phyloP scores from a whole-genome alignment of 208 protist species.

The Leptomonas seymouri region DNA sequence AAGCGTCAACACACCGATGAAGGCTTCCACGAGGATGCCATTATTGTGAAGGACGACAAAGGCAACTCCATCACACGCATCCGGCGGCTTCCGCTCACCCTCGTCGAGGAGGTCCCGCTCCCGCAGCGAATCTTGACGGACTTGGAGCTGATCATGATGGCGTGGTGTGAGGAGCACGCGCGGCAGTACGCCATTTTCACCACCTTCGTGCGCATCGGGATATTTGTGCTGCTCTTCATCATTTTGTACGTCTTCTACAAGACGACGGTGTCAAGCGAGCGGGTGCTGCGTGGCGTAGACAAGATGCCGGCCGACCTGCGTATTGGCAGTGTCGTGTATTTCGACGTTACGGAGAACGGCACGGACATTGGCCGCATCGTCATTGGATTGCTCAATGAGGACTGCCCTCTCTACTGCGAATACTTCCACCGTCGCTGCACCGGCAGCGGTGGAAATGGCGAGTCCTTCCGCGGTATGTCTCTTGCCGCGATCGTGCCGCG shows the following conservation, averaged over 20 bases:
- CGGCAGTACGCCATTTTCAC: conserved; percentile 78
- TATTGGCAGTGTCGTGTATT: conserved; percentile 90
- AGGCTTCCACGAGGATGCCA: conserved; percentile 56
- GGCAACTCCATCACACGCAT: conserved; percentile 74
- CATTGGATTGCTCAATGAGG: conserved; percentile 86
- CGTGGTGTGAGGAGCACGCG: conserved; percentile 89
- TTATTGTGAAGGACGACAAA: conserved; percentile 66
- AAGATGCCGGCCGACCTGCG: conserved; percentile 84
- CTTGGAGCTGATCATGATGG: conserved; percentile 88
- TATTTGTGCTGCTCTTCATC: conserved; percentile 76
- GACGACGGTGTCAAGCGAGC: conserved; percentile 78
- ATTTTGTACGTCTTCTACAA: conserved; percentile 87
- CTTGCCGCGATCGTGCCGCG: conserved; percentile 75
- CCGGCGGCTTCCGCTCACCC: conserved; percentile 66
- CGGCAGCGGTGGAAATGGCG: conserved; percentile 64
- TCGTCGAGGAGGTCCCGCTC: conserved; percentile 85
- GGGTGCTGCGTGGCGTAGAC: conserved; percentile 78
- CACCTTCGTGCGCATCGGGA: conserved; percentile 52
- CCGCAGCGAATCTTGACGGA: conserved; percentile 79
- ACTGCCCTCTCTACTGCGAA: conserved; percentile 90
- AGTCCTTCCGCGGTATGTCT: conserved; percentile 84
- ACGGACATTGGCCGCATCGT: conserved; percentile 79
- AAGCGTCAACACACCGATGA: conserved; percentile 3
- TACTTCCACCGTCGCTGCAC: conserved; percentile 90
- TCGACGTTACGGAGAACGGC: conserved; percentile 87